Conservation (phyloP, 2,329 filamentous ascomycete species). For the Thelonectria rubi region DNA sequence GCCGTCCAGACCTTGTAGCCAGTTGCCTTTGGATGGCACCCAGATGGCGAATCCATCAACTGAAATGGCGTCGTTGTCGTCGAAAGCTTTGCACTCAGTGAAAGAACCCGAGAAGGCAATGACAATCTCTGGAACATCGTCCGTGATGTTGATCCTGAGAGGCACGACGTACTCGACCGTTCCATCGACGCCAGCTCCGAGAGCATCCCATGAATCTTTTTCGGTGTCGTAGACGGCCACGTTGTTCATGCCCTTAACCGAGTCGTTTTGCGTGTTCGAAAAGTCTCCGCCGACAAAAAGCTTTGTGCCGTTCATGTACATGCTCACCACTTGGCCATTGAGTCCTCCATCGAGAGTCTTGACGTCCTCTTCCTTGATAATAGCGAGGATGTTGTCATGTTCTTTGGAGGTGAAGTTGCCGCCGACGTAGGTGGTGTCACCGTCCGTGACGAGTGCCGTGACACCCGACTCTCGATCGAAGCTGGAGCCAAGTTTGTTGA, state of each 20-base stretch:
- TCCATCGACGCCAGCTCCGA: conserved; percentile 89
- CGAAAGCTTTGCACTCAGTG: conserved; percentile 74
- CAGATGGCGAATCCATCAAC: conserved; percentile 87
- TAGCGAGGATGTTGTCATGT: conserved; percentile 79
- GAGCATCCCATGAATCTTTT: conserved; percentile 75
- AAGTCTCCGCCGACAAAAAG: conserved; percentile 90
- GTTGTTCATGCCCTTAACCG: conserved; percentile 72
- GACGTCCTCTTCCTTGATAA: conserved; percentile 71
- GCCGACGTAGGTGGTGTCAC: conserved; percentile 76
- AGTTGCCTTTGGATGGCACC: conserved; percentile 86
- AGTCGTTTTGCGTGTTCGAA: conserved; percentile 72
- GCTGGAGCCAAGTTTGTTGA: conserved; percentile 78
- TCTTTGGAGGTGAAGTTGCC: conserved; percentile 81
- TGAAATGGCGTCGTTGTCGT: conserved; percentile 65
- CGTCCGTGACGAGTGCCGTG: conserved; percentile 70
- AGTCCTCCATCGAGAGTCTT: conserved; percentile 76
- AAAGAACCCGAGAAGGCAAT: conserved; percentile 86
- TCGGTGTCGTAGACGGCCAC: conserved; percentile 79
- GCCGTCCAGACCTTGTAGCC: conserved; percentile 81
- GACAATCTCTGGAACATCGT: conserved; percentile 72
- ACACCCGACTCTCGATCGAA: conserved; percentile 75
- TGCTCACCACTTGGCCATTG: conserved; percentile 78
- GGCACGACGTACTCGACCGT: conserved; percentile 78
- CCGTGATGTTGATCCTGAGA: conserved; percentile 80
- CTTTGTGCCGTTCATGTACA: conserved; percentile 71